phyloP scores from a whole-genome alignment of 176 grass and related monocot species.

The Puya raimondii region DNA sequence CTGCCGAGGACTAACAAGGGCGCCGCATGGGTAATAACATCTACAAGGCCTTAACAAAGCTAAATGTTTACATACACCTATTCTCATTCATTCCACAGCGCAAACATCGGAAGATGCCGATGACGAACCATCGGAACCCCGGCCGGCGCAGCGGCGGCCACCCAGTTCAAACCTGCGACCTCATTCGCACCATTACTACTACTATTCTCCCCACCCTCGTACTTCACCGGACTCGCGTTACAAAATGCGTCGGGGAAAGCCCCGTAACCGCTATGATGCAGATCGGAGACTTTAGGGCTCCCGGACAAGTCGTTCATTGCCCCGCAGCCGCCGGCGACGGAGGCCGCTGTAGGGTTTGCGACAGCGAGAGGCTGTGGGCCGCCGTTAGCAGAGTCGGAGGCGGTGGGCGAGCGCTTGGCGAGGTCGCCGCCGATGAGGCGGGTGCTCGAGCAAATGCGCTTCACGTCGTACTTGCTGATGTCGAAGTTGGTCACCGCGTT shows the following conservation, averaged over 20 bases:
- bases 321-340: background rate
- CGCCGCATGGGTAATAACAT: too few relatives aligned
- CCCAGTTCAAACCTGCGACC: constrained; percentile 15
- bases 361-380: background rate
- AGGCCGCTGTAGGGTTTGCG: background rate
- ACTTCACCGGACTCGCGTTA: constrained; percentile 40
- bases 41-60: too few relatives aligned
- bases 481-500: constrained; percentile 93
- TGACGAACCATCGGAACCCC: constrained; percentile 25
- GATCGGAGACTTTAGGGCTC: too few relatives aligned
- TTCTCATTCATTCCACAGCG: constrained; percentile 42
- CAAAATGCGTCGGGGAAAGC: constrained; percentile 32
- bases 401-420: constrained; percentile 40
- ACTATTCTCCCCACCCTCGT: constrained; percentile 44
- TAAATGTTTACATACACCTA: too few relatives aligned
- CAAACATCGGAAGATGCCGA: constrained; percentile 32
- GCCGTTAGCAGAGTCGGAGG: background rate
- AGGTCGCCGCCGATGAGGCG: constrained; percentile 61
- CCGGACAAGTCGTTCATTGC: background rate
- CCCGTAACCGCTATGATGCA: too few relatives aligned
- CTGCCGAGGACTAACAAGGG: too few relatives aligned
- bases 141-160: background rate
- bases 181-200: background rate
- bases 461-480: constrained; percentile 91
- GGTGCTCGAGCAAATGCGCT: constrained; percentile 72